Percentiles rank a stretch among this genome's conserved stretches.
Conservation (phyloP, 2,329 filamentous ascomycete species). For the Talaromyces piceae region DNA sequence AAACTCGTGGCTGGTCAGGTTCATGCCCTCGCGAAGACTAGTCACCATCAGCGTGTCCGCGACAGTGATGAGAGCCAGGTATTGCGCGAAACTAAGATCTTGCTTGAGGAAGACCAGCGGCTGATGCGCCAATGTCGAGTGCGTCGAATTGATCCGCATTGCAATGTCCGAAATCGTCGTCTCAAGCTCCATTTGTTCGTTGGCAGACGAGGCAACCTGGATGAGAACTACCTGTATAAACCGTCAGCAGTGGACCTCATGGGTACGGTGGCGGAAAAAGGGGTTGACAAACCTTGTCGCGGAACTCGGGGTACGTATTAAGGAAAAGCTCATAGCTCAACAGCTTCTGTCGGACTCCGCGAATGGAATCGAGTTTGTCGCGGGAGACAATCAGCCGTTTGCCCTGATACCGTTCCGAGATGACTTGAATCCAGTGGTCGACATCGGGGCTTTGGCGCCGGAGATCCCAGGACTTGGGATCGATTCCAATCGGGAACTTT, state of each 20-base stretch:
- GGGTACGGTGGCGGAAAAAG: background rate
- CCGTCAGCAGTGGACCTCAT: background rate
- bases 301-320: conserved; percentile 86
- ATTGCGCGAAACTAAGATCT: conserved; percentile 87
- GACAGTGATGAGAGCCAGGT: conserved; percentile 81
- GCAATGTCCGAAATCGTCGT: conserved; percentile 89
- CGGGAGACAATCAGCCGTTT: conserved; percentile 88
- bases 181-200: conserved; percentile 79
- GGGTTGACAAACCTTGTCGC: conserved; percentile 54
- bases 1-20: conserved; percentile 89
- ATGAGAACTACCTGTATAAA: conserved; percentile 67
- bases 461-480: conserved; percentile 65
- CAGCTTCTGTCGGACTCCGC: conserved; percentile 88
- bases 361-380: conserved; percentile 88
- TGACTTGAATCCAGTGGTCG: conserved; percentile 66
- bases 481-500: conserved; percentile 81
- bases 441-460: conserved; percentile 68
- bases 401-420: conserved; percentile 75
- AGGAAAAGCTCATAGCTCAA: conserved; percentile 88
- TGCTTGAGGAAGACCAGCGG: conserved; percentile 91
- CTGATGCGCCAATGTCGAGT: conserved; percentile 85
- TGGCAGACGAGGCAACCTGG: conserved; percentile 85
- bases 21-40: conserved; percentile 94
- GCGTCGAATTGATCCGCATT: conserved; percentile 83
- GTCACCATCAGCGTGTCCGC: conserved; percentile 93